Conservation (phyloP, 2,329 filamentous ascomycete genomes). For the Magnaporthiopsis rhizophila region DNA sequence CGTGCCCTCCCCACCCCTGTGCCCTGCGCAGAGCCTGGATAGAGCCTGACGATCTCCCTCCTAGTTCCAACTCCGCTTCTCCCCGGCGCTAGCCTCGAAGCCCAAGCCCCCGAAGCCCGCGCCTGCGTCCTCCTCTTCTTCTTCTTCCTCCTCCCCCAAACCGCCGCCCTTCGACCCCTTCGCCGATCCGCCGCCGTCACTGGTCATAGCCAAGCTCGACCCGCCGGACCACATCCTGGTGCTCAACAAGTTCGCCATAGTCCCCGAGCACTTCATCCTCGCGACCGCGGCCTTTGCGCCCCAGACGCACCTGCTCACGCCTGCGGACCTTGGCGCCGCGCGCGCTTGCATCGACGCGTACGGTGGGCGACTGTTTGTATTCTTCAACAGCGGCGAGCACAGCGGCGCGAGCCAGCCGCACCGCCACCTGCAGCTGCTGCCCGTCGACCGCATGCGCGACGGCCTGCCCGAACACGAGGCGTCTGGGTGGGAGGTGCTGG, state of each 20-base stretch:
- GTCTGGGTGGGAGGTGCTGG: conserved; percentile 39
- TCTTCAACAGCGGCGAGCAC: conserved; percentile 62
- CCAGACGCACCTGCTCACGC: conserved; percentile 58
- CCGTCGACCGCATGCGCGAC: conserved; percentile 53
- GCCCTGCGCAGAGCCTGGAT: too few species aligned
- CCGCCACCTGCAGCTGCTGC: conserved; percentile 64
- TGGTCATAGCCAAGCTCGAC: conserved; percentile 42
- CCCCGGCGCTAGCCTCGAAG: conserved; percentile 60
- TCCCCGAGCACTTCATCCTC: conserved; percentile 64
- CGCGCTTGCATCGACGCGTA: conserved; percentile 56
- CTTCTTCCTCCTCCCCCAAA: conserved; percentile 16
- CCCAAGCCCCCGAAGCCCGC: conserved; percentile 41
- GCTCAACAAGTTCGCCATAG: conserved; percentile 68
- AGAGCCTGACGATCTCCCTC: neutral
- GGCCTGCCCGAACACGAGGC: conserved; percentile 29
- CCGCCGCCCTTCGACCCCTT: conserved; percentile 51
- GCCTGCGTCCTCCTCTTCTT: conserved; percentile 9
- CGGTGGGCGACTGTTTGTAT: conserved; percentile 43
- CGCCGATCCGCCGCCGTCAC: conserved; percentile 45
- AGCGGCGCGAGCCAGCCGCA: conserved; percentile 67
- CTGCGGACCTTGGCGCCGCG: conserved; percentile 51
- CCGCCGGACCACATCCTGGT: conserved; percentile 49
- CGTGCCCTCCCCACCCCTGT: neutral
- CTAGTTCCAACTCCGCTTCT: conserved; percentile 67
- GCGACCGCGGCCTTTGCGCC: conserved; percentile 54